Evolutionary conservation across 345 rosid species (phyloP).

Genomic region (Isatis tinctoria): DNA sequence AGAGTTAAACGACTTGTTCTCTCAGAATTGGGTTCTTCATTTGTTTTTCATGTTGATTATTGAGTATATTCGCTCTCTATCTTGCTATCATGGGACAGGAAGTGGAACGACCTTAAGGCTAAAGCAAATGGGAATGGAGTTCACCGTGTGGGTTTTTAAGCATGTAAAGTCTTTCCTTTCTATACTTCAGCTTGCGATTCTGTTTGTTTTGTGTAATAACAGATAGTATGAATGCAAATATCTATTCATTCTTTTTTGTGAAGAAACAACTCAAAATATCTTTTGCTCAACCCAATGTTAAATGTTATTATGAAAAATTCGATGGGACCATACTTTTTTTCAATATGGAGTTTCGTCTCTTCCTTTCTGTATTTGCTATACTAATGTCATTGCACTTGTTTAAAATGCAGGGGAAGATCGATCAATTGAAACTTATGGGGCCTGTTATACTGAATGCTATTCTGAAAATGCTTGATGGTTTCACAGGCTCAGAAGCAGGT

Average conservation of each 20-base stretch:
- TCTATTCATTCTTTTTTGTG: background rate
- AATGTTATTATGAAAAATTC: background rate
- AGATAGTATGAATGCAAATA: background rate
- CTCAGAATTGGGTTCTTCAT: background rate
- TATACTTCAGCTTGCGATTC: slow-evolving; percentile 13
- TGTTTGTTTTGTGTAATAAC: slow-evolving; percentile 8
- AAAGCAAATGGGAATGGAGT: slow-evolving; percentile 98
- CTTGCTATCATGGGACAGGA: slow-evolving; percentile 45
- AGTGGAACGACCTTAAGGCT: slow-evolving; percentile 78
- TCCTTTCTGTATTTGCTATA: background rate
- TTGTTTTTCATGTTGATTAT: slow-evolving; percentile 6
- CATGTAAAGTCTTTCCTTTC: slow-evolving; percentile 55
- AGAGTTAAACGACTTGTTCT: slow-evolving; percentile 1
- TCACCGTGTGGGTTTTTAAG: slow-evolving; percentile 98
- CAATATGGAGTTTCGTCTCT: background rate
- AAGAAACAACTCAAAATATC: background rate
- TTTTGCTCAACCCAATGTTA: slow-evolving; percentile 14
- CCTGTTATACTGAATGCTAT: slow-evolving; percentile 80
- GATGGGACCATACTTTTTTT: slow-evolving; percentile 11
- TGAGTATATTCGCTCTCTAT: slow-evolving; percentile 2
- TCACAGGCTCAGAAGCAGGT: slow-evolving; percentile 75
- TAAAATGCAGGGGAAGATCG: slow-evolving; percentile 63
- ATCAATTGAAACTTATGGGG: slow-evolving; percentile 90
- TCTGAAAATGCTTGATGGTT: slow-evolving; percentile 84
- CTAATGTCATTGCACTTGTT: slow-evolving; percentile 16